Evolutionary conservation across 2,329 filamentous ascomycete species (phyloP).

Genomic region (Aspergillus fischeri): DNA sequence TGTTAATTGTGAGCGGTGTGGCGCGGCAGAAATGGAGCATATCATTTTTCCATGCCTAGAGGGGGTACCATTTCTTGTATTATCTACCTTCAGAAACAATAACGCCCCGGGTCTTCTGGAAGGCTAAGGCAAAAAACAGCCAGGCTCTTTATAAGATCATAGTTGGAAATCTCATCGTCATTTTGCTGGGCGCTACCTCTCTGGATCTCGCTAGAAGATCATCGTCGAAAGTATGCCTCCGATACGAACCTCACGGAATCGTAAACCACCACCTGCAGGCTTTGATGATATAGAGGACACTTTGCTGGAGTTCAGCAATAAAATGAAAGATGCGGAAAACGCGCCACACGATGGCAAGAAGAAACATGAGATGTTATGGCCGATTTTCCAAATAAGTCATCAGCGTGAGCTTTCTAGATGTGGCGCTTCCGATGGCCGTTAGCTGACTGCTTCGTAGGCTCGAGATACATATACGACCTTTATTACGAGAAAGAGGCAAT

Average conservation of each 20-base stretch:
- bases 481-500: constrained; percentile 99
- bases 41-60: neutral
- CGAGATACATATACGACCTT: constrained; percentile 91
- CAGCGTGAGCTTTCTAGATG: constrained; percentile 57
- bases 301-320: constrained; percentile 62
- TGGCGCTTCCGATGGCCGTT: neutral
- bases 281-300: constrained; percentile 68
- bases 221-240: constrained; percentile 51
- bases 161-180: neutral
- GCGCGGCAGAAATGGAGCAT: constrained; percentile 1
- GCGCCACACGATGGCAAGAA: constrained; percentile 72
- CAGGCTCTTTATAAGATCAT: neutral
- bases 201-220: neutral
- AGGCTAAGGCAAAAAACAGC: neutral
- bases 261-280: constrained; percentile 62
- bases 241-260: constrained; percentile 55
- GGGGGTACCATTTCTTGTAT: neutral
- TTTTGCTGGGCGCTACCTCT: neutral
- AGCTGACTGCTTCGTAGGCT: constrained; percentile 41
- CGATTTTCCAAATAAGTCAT: constrained; percentile 95
- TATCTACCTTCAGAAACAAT: neutral
- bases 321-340: constrained; percentile 80
- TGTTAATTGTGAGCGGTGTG: constrained; percentile 4
- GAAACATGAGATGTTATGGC: constrained; percentile 93
- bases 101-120: neutral